Percentiles rank a stretch among this genome's conserved stretches.
phyloP scores from a whole-genome alignment of 192 early-diverging fungal genomes.

The Mortierella alpina region DNA sequence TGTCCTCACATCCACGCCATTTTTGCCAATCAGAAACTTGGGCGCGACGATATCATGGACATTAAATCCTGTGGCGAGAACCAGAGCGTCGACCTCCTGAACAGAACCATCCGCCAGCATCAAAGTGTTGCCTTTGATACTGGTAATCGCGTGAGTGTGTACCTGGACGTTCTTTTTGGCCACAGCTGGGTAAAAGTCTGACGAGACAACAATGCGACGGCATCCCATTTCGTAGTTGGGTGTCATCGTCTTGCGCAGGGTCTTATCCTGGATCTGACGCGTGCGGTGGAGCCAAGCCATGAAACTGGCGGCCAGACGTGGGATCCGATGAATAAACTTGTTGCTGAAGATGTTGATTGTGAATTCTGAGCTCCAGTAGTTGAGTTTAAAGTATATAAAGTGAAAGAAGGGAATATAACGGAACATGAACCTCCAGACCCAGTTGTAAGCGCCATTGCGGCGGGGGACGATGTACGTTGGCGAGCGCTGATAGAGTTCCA shows the following conservation, averaged over 20 bases:
- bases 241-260: constrained; percentile 47
- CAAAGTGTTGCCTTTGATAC: constrained; percentile 47
- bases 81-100: constrained; percentile 60
- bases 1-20: constrained; percentile 25
- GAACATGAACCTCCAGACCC: constrained; percentile 50
- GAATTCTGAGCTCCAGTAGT: constrained; percentile 43
- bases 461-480: constrained; percentile 59
- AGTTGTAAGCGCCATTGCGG: constrained; percentile 43
- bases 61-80: constrained; percentile 66
- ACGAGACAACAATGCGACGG: constrained; percentile 48
- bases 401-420: constrained; percentile 57
- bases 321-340: constrained; percentile 25
- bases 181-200: constrained; percentile 53
- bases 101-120: constrained; percentile 39
- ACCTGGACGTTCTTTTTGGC: constrained; percentile 38
- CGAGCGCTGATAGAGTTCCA: constrained; percentile 62
- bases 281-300: constrained; percentile 26
- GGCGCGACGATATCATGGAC: constrained; percentile 44
- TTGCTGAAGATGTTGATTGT: constrained; percentile 49
- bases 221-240: constrained; percentile 63
- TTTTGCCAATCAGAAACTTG: constrained; percentile 52
- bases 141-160: constrained; percentile 31
- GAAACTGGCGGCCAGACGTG: constrained; percentile 17
- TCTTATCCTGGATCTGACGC: constrained; percentile 37
- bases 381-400: constrained; percentile 38